These are phyloP conservation scores for Aspergillus cejpii DNA, from an alignment of 2,329 filamentous ascomycete species.

Conservation along the genomic window DNA sequence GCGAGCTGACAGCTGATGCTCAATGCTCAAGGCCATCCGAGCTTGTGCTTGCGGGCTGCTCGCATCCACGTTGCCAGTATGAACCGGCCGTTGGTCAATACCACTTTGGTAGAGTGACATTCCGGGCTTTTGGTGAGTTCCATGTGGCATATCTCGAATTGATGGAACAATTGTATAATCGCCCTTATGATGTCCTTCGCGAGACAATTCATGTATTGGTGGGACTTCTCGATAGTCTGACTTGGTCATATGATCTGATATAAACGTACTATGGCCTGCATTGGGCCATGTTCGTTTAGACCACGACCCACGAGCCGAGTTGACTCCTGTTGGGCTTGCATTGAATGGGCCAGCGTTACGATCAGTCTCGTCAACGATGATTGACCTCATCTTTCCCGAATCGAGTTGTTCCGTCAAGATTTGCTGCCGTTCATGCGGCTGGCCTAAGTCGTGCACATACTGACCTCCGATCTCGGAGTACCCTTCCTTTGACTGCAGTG, in stretches of 20 bases:
- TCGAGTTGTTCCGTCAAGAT: conserved; percentile 35
- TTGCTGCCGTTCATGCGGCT: conserved; percentile 36
- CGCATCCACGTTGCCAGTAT: conserved; percentile 32
- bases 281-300: conserved; percentile 37
- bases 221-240: conserved; percentile 38
- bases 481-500: conserved; percentile 75
- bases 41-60: conserved; percentile 40
- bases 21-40: conserved; percentile 39
- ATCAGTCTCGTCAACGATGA: conserved; percentile 43
- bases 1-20: conserved; percentile 36
- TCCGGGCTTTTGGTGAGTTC: conserved; percentile 31
- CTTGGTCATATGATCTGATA: conserved; percentile 36
- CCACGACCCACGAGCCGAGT: conserved; percentile 34
- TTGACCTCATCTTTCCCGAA: conserved; percentile 42
- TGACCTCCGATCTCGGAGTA: conserved; percentile 37
- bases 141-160: conserved; percentile 37
- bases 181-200: conserved; percentile 32
- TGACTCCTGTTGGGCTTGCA: conserved; percentile 35
- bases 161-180: conserved; percentile 40
- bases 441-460: conserved; percentile 36
- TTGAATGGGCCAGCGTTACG: conserved; percentile 34
- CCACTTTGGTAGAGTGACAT: conserved; percentile 34
- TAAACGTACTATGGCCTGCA: conserved; percentile 33
- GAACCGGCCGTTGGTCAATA: conserved; percentile 35
- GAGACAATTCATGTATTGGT: conserved; percentile 36